These are phyloP conservation scores for Myxozyma neotropica DNA, from an alignment of 805 yeast genomes.

Conservation along the genomic window DNA sequence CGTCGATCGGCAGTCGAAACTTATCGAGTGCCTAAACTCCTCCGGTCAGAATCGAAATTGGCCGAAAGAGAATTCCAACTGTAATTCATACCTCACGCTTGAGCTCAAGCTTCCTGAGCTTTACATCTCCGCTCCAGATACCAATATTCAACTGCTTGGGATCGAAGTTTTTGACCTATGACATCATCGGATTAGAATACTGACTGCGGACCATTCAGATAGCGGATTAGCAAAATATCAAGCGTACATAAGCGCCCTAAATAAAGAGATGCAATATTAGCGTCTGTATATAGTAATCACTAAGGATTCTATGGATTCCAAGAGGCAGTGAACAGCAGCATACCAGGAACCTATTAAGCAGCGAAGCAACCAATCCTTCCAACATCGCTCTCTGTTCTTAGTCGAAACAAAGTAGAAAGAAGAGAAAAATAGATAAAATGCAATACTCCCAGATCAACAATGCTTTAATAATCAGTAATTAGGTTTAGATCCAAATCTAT, in stretches of 20 bases:
- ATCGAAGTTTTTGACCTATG: conserved; percentile 90
- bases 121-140: conserved; percentile 97
- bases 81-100: conserved; percentile 62
- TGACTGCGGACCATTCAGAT: neutral
- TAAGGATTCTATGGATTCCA: neutral
- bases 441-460: neutral
- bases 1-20: conserved; percentile 81
- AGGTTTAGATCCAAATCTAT: no score
- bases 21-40: conserved; percentile 67
- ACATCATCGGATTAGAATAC: conserved; percentile 28
- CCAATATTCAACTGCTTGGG: conserved; percentile 94
- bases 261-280: neutral
- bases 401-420: neutral
- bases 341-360: conserved; percentile 47
- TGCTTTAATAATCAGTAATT: neutral
- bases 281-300: conserved; percentile 1
- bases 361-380: conserved; percentile 50
- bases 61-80: neutral
- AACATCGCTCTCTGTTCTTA: conserved; percentile 40
- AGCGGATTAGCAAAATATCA: neutral
- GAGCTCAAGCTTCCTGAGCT: conserved; percentile 71
- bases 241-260: conserved; percentile 44
- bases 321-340: conserved; percentile 17
- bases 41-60: neutral
- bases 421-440: neutral